Evolutionary conservation across 768 basidiomycete genomes (phyloP).

Genomic region (Tubosaeta brunneosetosa): DNA sequence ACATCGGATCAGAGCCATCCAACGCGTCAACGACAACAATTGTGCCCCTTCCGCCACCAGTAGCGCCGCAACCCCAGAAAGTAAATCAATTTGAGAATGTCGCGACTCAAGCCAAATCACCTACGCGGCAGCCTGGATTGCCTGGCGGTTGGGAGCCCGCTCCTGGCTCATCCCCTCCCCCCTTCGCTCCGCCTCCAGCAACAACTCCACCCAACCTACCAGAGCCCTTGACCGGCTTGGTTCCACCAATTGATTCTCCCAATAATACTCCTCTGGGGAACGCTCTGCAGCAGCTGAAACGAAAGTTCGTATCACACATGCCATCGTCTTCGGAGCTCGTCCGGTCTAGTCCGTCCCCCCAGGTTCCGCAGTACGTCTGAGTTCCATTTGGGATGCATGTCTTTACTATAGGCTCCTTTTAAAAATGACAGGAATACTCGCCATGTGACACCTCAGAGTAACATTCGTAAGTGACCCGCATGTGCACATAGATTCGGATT

Average conservation of each 20-base stretch:
- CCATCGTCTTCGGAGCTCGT: slow-evolving; percentile 17
- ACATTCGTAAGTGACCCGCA: slow-evolving; percentile 35
- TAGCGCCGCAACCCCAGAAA: slow-evolving; percentile 12
- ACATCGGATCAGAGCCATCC: slow-evolving; percentile 17
- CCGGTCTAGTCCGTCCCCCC: slow-evolving; percentile 12
- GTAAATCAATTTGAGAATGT: neutral
- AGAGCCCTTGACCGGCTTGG: slow-evolving; percentile 9
- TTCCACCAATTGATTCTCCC: slow-evolving; percentile 1
- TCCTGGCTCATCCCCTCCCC: slow-evolving; percentile 11
- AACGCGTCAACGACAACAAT: neutral
- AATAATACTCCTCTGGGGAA: slow-evolving; percentile 7
- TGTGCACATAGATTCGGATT: neutral
- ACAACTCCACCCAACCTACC: slow-evolving; percentile 1
- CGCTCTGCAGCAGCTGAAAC: slow-evolving; percentile 24
- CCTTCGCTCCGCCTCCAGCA: neutral
- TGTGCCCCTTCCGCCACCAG: slow-evolving; percentile 6
- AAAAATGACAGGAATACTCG: slow-evolving; percentile 14
- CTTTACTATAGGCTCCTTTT: neutral
- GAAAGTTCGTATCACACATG: slow-evolving; percentile 22
- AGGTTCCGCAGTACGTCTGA: slow-evolving; percentile 16
- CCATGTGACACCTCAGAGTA: slow-evolving; percentile 38
- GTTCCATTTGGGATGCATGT: neutral
- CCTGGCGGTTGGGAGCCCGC: slow-evolving; percentile 23
- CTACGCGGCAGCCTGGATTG: slow-evolving; percentile 14
- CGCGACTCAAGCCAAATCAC: slow-evolving; percentile 15